These are phyloP conservation scores for Aspergillus felis DNA, from an alignment of 2,329 filamentous ascomycete species.

Conservation along the genomic window DNA sequence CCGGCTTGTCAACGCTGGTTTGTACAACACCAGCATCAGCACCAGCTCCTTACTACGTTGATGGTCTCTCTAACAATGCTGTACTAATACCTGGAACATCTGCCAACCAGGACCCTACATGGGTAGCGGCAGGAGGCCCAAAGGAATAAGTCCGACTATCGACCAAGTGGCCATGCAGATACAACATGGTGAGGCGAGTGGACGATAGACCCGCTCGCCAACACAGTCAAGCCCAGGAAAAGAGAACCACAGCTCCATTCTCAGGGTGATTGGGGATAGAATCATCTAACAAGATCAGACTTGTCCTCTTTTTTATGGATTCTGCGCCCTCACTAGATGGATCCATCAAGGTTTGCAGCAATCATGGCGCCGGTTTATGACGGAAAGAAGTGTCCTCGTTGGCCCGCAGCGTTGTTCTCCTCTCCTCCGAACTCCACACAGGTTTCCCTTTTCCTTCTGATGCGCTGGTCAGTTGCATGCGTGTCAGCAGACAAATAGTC, in stretches of 20 bases:
- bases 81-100: neutral
- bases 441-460: constrained; percentile 8
- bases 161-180: constrained; percentile 25
- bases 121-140: constrained; percentile 10
- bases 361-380: neutral
- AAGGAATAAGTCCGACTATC: constrained; percentile 7
- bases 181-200: constrained; percentile 19
- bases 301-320: neutral
- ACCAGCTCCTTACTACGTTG: neutral
- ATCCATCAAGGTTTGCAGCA: neutral
- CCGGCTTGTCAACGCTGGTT: neutral
- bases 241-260: constrained; percentile 1
- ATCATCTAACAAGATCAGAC: neutral
- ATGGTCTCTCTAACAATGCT: constrained; percentile 2
- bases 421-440: constrained; percentile 12
- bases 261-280: constrained; percentile 2
- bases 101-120: constrained; percentile 10
- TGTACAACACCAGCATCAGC: neutral
- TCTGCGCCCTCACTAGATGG: neutral
- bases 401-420: neutral
- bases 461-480: constrained; percentile 22
- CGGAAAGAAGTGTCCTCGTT: neutral
- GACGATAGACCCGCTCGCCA: constrained; percentile 21
- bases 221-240: constrained; percentile 7
- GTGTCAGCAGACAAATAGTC: constrained; percentile 7